These are phyloP conservation scores for Colletotrichum incanum DNA, from an alignment of 2,329 filamentous ascomycete species.

Conservation along the genomic window DNA sequence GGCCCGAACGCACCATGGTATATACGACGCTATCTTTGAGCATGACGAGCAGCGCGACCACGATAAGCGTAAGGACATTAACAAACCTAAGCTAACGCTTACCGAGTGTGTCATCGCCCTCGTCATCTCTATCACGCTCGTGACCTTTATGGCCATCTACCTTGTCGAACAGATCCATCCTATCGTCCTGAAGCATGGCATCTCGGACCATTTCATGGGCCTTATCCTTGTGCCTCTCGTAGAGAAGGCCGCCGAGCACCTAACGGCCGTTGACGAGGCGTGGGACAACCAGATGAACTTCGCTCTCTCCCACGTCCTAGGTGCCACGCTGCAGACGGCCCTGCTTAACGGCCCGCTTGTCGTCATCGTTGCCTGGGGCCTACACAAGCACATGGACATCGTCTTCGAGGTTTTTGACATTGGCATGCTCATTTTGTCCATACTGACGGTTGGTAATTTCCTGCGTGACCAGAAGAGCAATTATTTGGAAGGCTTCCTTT, in stretches of 20 bases:
- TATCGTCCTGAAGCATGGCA: slow-evolving; percentile 62
- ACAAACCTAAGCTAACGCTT: slow-evolving; percentile 80
- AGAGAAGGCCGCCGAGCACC: slow-evolving; percentile 89
- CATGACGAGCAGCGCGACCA: slow-evolving; percentile 78
- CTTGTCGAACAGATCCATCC: slow-evolving; percentile 81
- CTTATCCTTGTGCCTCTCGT: slow-evolving; percentile 86
- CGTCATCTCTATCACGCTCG: slow-evolving; percentile 74
- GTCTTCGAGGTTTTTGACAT: slow-evolving; percentile 93
- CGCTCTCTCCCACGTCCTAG: slow-evolving; percentile 87
- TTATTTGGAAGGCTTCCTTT: slow-evolving; percentile 88
- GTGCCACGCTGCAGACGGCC: slow-evolving; percentile 90
- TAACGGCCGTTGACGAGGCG: slow-evolving; percentile 88
- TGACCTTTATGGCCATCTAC: slow-evolving; percentile 81
- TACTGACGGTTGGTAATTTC: slow-evolving; percentile 90
- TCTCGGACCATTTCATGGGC: slow-evolving; percentile 72
- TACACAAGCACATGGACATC: slow-evolving; percentile 79
- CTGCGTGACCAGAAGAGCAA: slow-evolving; percentile 90
- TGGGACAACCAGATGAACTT: slow-evolving; percentile 90
- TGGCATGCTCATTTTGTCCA: slow-evolving; percentile 84
- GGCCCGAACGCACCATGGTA: slow-evolving; percentile 81
- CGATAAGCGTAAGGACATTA: slow-evolving; percentile 73
- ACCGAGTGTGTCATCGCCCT: slow-evolving; percentile 81
- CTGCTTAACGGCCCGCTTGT: slow-evolving; percentile 89
- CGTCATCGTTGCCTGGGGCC: slow-evolving; percentile 87
- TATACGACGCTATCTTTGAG: slow-evolving; percentile 83